A percentile compares a stretch with the other conserved stretches of the same genome.
These are phyloP conservation scores for Aureobasidium sp. DNA, from an alignment of 2,329 filamentous ascomycete species.

Conservation along the genomic window DNA sequence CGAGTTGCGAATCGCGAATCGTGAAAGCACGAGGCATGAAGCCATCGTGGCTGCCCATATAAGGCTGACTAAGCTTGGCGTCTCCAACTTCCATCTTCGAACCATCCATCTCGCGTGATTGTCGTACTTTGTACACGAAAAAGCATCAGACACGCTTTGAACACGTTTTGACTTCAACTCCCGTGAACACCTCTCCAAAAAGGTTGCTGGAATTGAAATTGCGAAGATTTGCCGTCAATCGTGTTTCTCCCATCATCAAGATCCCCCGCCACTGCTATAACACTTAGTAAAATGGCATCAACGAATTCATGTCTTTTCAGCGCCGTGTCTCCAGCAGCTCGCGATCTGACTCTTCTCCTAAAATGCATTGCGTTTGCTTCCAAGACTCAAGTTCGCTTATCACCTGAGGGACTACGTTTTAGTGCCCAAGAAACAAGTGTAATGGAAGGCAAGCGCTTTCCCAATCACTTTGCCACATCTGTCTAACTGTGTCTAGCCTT, in stretches of 20 bases:
- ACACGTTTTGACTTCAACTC: neutral
- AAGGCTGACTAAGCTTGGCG: slow-evolving; percentile 9
- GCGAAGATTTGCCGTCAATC: neutral
- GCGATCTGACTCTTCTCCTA: slow-evolving; percentile 60
- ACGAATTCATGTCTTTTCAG: slow-evolving; percentile 51
- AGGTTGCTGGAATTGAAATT: neutral
- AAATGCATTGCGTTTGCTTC: slow-evolving; percentile 54
- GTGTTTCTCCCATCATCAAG: neutral
- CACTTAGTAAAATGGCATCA: neutral
- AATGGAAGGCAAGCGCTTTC: slow-evolving; percentile 62
- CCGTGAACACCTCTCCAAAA: neutral
- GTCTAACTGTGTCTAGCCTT: slow-evolving; percentile 42
- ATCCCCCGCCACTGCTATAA: neutral
- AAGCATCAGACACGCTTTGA: neutral
- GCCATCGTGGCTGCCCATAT: neutral
- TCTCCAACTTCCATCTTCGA: neutral
- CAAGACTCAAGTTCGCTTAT: slow-evolving; percentile 65
- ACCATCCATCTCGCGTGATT: neutral
- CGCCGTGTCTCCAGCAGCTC: slow-evolving; percentile 68
- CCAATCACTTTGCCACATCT: slow-evolving; percentile 11
- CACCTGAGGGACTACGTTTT: slow-evolving; percentile 76
- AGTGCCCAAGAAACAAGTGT: slow-evolving; percentile 80
- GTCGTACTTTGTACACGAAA: neutral
- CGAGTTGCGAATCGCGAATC: neutral
- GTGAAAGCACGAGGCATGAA: neutral